These are phyloP conservation scores for Phytopythium boreale DNA, from an alignment of 352 stramenopile species.

Conservation along the genomic window DNA sequence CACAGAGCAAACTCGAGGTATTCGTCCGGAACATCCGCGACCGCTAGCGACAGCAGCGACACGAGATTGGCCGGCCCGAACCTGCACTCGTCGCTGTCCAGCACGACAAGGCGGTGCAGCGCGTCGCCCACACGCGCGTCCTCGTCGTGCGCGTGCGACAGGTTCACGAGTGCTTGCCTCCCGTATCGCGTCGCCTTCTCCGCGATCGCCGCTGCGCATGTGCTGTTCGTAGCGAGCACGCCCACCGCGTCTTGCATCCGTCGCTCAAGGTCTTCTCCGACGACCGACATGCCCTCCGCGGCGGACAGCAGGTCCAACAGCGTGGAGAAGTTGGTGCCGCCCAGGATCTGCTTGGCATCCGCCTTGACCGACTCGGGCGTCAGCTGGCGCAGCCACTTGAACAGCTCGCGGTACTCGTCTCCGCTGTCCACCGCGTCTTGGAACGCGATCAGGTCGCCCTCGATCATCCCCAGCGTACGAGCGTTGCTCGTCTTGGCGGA, in stretches of 20 bases:
- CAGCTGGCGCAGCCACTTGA: constrained; percentile 47
- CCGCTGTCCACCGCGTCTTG: constrained; percentile 8
- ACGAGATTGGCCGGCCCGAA: constrained; percentile 70
- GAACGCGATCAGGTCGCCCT: not conserved
- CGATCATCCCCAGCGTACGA: not conserved
- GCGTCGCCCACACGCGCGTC: constrained; percentile 57
- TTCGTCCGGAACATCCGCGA: constrained; percentile 50
- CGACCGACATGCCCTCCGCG: constrained; percentile 19
- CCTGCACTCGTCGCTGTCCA: constrained; percentile 33
- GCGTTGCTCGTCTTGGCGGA: constrained; percentile 6
- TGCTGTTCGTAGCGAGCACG: constrained; percentile 41
- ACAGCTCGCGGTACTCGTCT: constrained; percentile 38
- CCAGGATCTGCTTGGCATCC: constrained; percentile 43
- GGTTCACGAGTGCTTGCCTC: constrained; percentile 63
- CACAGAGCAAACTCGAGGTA: constrained; percentile 75
- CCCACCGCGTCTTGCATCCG: constrained; percentile 52
- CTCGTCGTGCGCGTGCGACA: constrained; percentile 45
- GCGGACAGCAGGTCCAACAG: constrained; percentile 54
- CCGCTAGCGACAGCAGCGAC: constrained; percentile 57
- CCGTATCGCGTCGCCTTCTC: constrained; percentile 63
- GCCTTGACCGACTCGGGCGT: constrained; percentile 24
- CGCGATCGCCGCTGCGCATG: constrained; percentile 55
- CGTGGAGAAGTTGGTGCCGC: constrained; percentile 60
- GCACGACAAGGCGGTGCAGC: constrained; percentile 42
- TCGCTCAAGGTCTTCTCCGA: constrained; percentile 41